These are phyloP conservation scores for Colletotrichum noveboracense DNA, from an alignment of 2,329 filamentous ascomycete genomes.

Conservation along the genomic window DNA sequence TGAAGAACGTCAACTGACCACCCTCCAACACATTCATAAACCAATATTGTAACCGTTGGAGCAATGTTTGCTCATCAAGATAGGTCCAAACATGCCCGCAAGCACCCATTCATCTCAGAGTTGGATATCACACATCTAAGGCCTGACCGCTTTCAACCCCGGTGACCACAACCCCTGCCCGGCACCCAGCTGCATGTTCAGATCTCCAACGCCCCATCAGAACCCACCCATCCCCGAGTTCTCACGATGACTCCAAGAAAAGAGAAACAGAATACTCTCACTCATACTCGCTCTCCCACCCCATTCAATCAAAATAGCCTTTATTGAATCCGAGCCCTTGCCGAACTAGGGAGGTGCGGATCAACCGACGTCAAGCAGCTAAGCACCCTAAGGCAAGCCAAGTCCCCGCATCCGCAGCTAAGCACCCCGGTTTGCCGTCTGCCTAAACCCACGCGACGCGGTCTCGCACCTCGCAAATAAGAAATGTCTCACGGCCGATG, in stretches of 20 bases:
- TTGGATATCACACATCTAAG: background rate
- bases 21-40: background rate
- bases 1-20: background rate
- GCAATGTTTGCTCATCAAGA: fast-evolving
- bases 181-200: background rate
- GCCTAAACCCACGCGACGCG: background rate
- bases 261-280: background rate
- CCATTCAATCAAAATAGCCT: background rate
- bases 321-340: background rate
- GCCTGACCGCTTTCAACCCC: background rate
- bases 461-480: background rate
- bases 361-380: background rate
- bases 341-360: background rate
- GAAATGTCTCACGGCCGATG: background rate
- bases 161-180: background rate
- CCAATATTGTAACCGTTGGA: background rate
- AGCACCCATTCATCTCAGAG: background rate
- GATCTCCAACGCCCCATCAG: background rate
- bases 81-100: background rate
- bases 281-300: background rate
- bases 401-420: background rate
- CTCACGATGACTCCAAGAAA: background rate
- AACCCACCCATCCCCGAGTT: background rate
- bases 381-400: background rate
- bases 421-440: background rate